A percentile compares a stretch with the other conserved stretches of the same genome.
These are phyloP conservation scores for Malus hybrid DNA, from an alignment of 331 rosid species.

Conservation along the genomic window DNA sequence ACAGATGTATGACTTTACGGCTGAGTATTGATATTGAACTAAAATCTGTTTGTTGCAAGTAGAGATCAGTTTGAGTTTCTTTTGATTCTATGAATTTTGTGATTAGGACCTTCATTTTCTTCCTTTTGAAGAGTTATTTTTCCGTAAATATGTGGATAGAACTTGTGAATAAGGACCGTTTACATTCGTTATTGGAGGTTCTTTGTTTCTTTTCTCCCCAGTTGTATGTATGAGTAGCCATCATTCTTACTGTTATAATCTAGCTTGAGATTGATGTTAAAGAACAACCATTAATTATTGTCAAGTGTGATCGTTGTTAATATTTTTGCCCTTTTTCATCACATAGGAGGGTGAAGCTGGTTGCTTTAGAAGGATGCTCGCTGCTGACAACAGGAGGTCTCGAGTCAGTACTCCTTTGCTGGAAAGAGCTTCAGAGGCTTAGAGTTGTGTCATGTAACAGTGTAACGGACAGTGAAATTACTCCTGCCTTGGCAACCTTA, in stretches of 20 bases:
- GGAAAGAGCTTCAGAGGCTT: conserved; percentile 44
- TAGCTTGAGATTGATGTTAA: not conserved
- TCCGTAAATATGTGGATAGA: not conserved
- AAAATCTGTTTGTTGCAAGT: not conserved
- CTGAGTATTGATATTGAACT: not conserved
- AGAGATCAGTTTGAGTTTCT: not conserved
- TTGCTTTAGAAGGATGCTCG: conserved; percentile 39
- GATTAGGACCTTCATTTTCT: not conserved
- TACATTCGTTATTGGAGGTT: no score
- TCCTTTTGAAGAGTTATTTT: not conserved
- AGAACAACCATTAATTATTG: not conserved
- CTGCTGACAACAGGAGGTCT: conserved; percentile 34
- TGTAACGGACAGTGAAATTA: conserved; percentile 23
- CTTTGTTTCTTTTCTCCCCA: not conserved
- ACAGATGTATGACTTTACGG: not conserved
- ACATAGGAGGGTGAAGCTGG: conserved; percentile 31
- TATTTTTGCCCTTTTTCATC: not conserved
- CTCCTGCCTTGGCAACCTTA: conserved; percentile 31
- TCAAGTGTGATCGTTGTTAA: not conserved
- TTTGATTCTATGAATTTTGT: not conserved
- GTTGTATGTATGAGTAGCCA: not conserved
- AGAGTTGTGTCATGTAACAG: conserved; percentile 38
- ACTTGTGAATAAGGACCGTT: not conserved
- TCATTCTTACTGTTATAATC: not conserved
- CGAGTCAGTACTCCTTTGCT: conserved; percentile 34